phyloP scores from a whole-genome alignment of 371 early-diverging fungal genomes.

The Vairimorpha apis region DNA sequence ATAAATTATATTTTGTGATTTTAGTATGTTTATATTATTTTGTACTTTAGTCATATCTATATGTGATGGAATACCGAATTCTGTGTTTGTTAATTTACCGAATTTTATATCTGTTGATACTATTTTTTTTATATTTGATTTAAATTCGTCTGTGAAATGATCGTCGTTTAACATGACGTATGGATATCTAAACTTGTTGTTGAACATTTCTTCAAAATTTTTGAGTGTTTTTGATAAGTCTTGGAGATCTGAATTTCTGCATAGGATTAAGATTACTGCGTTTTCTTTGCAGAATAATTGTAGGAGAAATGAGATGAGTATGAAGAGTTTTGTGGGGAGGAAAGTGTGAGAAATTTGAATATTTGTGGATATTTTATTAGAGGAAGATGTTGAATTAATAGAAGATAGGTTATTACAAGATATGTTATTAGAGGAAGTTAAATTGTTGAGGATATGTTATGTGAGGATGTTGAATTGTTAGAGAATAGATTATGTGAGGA shows the following conservation, averaged over 20 bases:
- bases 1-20: slow-evolving; percentile 69
- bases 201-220: slow-evolving; percentile 73
- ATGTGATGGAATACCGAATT: slow-evolving; percentile 74
- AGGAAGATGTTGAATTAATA: too few relatives aligned
- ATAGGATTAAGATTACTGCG: slow-evolving; percentile 63
- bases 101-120: slow-evolving; percentile 63
- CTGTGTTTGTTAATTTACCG: slow-evolving; percentile 68
- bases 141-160: slow-evolving; percentile 72
- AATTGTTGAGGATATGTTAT: neutral
- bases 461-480: neutral
- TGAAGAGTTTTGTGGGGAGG: too few relatives aligned
- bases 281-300: slow-evolving; percentile 55
- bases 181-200: slow-evolving; percentile 72
- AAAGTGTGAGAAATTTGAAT: too few relatives aligned
- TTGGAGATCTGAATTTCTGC: slow-evolving; percentile 70
- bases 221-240: slow-evolving; percentile 67
- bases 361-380: too few relatives aligned
- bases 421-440: too few relatives aligned
- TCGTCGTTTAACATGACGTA: slow-evolving; percentile 70
- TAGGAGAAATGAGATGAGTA: too few relatives aligned
- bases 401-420: too few relatives aligned
- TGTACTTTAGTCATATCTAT: slow-evolving; percentile 69
- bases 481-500: neutral
- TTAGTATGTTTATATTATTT: slow-evolving; percentile 66
- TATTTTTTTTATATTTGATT: slow-evolving; percentile 63